Percentiles rank a stretch among this genome's conserved stretches.
These are phyloP conservation scores for Chlamydomonas sphaeroides DNA, from an alignment of 139 green algal genomes.

Conservation along the genomic window DNA sequence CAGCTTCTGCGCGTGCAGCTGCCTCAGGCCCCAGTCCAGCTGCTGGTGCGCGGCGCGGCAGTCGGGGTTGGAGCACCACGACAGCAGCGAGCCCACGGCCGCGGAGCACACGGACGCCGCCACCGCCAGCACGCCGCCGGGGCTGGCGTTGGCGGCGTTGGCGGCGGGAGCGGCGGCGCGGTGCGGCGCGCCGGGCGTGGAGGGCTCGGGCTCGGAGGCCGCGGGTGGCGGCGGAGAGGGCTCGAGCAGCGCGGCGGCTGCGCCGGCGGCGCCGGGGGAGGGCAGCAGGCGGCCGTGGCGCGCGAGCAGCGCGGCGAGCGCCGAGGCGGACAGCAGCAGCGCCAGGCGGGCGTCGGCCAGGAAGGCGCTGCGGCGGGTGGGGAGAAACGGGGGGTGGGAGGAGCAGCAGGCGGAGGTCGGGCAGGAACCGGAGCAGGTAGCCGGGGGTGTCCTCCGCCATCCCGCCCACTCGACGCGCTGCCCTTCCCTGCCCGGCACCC, in stretches of 20 bases:
- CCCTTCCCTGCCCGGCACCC: too few species aligned
- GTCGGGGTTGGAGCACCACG: neutral
- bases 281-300: slow-evolving; percentile 11
- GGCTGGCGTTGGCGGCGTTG: too few species aligned
- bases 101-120: neutral
- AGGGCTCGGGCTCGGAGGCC: neutral
- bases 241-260: neutral
- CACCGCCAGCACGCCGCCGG: neutral
- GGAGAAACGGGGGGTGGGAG: too few species aligned
- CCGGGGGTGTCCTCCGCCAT: too few species aligned
- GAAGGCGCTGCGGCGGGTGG: slow-evolving; percentile 1
- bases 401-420: too few species aligned
- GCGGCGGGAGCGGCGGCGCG: neutral
- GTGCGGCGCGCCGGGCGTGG: neutral
- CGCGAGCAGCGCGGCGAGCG: slow-evolving; percentile 32
- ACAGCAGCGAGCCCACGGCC: neutral
- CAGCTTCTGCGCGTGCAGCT: slow-evolving; percentile 14
- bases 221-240: neutral
- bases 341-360: slow-evolving; percentile 23
- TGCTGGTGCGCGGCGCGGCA: neutral
- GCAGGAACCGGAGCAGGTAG: too few species aligned
- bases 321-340: slow-evolving; percentile 20
- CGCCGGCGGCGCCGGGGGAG: neutral
- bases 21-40: slow-evolving; percentile 21
- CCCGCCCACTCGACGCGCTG: too few species aligned